Percentiles rank a stretch among this genome's conserved stretches.
phyloP scores from a whole-genome alignment of 78 protist species.

The Abeoforma whisleri region DNA sequence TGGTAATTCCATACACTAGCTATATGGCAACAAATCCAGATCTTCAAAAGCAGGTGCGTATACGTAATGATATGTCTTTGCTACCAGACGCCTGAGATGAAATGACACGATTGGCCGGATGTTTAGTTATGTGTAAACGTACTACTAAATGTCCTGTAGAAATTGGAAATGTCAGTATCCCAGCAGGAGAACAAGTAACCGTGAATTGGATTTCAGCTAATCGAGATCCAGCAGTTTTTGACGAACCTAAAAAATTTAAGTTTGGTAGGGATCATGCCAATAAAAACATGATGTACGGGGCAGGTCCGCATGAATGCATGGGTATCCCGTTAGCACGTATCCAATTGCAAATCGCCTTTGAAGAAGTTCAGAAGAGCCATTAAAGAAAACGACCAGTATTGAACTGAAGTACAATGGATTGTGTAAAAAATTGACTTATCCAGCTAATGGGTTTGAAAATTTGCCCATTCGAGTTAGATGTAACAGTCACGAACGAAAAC shows the following conservation, averaged over 20 bases:
- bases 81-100: background rate
- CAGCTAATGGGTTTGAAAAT: background rate
- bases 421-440: background rate
- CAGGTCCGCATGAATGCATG: background rate
- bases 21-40: background rate
- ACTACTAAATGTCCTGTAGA: background rate
- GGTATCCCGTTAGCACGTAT: background rate
- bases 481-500: background rate
- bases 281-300: background rate
- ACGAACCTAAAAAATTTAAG: background rate
- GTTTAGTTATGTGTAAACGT: background rate
- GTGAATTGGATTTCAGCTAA: background rate
- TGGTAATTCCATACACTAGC: background rate
- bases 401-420: background rate
- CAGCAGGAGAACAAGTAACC: background rate
- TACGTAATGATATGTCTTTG: background rate
- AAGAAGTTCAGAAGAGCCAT: background rate
- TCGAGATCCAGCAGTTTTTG: background rate
- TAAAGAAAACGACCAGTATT: background rate
- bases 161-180: background rate
- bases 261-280: background rate
- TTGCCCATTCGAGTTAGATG: background rate
- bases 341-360: background rate
- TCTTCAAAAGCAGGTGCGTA: background rate
- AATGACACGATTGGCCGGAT: background rate